phyloP scores from a whole-genome alignment of 1,284 basidiomycete genomes.

The Ceratobasidium sp. region DNA sequence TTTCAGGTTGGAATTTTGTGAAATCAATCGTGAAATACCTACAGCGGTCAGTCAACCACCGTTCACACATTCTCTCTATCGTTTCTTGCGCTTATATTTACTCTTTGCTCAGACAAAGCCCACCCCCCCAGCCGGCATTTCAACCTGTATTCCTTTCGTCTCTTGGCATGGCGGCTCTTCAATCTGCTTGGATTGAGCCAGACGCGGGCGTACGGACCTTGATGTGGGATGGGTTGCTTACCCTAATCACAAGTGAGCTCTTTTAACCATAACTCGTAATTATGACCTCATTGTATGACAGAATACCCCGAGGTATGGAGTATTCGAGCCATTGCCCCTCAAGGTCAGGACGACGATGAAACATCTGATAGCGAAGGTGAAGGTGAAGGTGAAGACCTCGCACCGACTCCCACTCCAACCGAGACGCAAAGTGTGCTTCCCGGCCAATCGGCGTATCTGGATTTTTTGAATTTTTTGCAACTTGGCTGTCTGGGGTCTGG shows the following conservation, averaged over 20 bases:
- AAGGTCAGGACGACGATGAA: conserved; percentile 50
- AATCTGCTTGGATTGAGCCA: conserved; percentile 81
- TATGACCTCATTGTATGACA: conserved; percentile 53
- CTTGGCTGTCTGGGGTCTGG: conserved; percentile 82
- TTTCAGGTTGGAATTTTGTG: conserved; percentile 31
- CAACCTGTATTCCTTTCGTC: conserved; percentile 24
- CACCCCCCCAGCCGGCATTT: neutral
- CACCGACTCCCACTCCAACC: conserved; percentile 43
- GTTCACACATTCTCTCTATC: no score
- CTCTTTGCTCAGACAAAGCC: neutral
- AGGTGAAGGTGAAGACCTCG: conserved; percentile 55
- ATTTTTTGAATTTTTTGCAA: conserved; percentile 80
- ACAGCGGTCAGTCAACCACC: neutral
- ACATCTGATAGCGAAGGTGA: conserved; percentile 58
- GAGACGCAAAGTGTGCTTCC: conserved; percentile 8
- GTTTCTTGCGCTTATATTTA: no score
- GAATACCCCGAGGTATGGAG: conserved; percentile 76
- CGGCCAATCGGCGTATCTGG: conserved; percentile 66
- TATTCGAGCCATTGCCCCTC: conserved; percentile 52
- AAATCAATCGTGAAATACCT: conserved; percentile 25
- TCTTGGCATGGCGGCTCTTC: conserved; percentile 66
- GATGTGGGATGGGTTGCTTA: conserved; percentile 78
- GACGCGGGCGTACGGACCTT: conserved; percentile 74
- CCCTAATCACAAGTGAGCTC: conserved; percentile 76
- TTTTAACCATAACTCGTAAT: conserved; percentile 26